phyloP scores from a whole-genome alignment of 2,329 filamentous ascomycete genomes.

The Spiromastix sp. region DNA sequence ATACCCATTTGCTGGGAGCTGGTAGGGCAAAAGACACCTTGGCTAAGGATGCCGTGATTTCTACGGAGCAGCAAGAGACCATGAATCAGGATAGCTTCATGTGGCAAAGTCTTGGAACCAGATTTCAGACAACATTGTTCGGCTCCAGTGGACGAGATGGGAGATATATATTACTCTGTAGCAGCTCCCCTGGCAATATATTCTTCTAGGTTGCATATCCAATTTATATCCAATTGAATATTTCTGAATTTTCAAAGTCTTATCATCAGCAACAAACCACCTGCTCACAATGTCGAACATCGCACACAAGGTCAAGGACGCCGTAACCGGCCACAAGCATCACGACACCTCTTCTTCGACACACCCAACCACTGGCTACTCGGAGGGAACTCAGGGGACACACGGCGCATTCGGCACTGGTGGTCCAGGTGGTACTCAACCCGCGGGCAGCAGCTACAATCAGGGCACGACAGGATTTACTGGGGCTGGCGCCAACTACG shows the following conservation, averaged over 20 bases:
- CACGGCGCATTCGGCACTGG: conserved; percentile 1
- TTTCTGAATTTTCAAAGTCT: background rate
- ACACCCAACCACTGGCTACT: conserved; percentile 8
- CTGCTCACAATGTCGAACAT: conserved; percentile 33
- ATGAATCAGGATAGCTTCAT: too few species aligned
- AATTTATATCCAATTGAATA: background rate
- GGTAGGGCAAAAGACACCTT: too few species aligned
- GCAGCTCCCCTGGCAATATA: background rate
- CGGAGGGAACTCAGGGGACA: conserved; percentile 7
- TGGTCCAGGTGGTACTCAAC: too few species aligned
- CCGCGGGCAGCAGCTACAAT: too few species aligned
- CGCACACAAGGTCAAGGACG: conserved; percentile 40
- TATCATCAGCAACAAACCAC: background rate
- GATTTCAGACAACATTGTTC: too few species aligned
- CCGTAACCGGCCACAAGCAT: conserved; percentile 24
- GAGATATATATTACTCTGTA: too few species aligned
- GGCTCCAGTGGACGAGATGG: too few species aligned
- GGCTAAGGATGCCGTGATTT: too few species aligned
- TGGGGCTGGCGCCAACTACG: conserved; percentile 13
- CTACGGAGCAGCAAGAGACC: too few species aligned
- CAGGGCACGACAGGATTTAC: too few species aligned
- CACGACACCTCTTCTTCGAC: conserved; percentile 9
- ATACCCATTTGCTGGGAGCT: too few species aligned
- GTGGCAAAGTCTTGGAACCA: too few species aligned
- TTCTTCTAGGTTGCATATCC: background rate